Conservation (phyloP, 108 stramenopile genomes). For the Chaetoceros tenuissimus region DNA sequence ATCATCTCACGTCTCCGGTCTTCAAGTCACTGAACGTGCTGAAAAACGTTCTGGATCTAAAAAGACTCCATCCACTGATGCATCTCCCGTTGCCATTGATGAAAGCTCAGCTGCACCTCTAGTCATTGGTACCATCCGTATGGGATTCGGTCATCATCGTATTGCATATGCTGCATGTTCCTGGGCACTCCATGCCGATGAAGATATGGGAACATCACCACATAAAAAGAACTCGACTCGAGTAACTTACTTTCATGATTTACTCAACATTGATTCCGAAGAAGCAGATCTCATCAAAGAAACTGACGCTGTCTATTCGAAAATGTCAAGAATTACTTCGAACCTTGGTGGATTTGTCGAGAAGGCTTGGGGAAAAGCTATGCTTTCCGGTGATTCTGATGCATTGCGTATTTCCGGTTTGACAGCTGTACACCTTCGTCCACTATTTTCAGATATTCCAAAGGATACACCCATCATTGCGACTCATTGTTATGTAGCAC, state of each 20-base stretch:
- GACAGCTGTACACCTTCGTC: constrained; percentile 71
- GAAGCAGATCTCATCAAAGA: constrained; percentile 77
- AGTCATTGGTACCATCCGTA: constrained; percentile 86
- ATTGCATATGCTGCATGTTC: constrained; percentile 81
- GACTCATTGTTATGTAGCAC: constrained; percentile 78
- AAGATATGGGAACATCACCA: constrained; percentile 4
- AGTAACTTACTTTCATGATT: constrained; percentile 79
- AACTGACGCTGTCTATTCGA: constrained; percentile 73
- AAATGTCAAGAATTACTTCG: constrained; percentile 66
- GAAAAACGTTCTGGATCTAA: constrained; percentile 1
- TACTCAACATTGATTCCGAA: constrained; percentile 79
- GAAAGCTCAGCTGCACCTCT: constrained; percentile 39
- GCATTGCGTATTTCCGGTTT: constrained; percentile 74
- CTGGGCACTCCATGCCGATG: constrained; percentile 54
- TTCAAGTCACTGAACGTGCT: constrained; percentile 20
- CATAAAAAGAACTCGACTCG: constrained; percentile 19
- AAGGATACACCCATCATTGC: constrained; percentile 82
- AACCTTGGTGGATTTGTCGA: constrained; percentile 79
- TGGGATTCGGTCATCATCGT: constrained; percentile 95
- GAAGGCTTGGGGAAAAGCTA: constrained; percentile 68
- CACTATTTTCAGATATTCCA: constrained; percentile 61
- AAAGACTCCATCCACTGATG: constrained; percentile 5
- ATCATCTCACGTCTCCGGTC: constrained; percentile 27
- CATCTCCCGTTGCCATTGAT: constrained; percentile 6
- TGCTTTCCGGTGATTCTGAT: constrained; percentile 78